Base-by-base conservation (phyloP, 2,329 filamentous ascomycete species). In the Cadophora sp. region DNA sequence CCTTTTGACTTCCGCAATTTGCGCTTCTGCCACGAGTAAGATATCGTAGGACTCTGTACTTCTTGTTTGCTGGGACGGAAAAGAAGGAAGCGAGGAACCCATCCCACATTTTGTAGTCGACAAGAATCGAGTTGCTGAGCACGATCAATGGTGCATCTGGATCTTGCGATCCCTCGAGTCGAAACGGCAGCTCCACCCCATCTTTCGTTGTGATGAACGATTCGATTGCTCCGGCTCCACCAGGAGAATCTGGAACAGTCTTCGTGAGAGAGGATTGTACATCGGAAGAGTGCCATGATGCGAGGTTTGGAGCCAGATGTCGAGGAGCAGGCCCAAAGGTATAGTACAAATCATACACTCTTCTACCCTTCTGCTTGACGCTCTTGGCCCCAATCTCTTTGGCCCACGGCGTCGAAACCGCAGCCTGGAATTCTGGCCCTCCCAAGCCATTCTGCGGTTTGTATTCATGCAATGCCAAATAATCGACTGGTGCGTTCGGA, bases 71-170 rank as follows among this genome's bases (percentile, higher is more conserved):
- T 6, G 74, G 70, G 0, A 48, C 53, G 2, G 76, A 72, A 34
- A 77, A 68, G 69, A 78, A 78, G 7, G 66, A 62, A 1, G 68
- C 62, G 0, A 96, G 81, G 68, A 97, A 87, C 1, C 84, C 83
- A 74, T 96, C 91, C 93, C 93, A 97, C 86, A 97, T 96, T 77
- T 87, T 84, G 71, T 91, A 85, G 59, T 90, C 89, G 2, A 92
- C 92, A 8, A 97, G 86, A 61, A 97, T 89, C 0, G 91, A 94
- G 82, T 97, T 97, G 79, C 85, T 86, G 73, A 94, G 91, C 24
- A 93, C 89, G 12, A 97, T 83, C 0, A 91, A 86, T 0, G 93
- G 93, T 0, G 92, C 91, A 24, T 85, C 77, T 0, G 89, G 87
- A 37, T 89, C 84, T 0, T 86, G 75, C 71, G 87, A 91, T 65